Conservation (phyloP, 2,329 filamentous ascomycete species). For the Huntiella omanensis region DNA sequence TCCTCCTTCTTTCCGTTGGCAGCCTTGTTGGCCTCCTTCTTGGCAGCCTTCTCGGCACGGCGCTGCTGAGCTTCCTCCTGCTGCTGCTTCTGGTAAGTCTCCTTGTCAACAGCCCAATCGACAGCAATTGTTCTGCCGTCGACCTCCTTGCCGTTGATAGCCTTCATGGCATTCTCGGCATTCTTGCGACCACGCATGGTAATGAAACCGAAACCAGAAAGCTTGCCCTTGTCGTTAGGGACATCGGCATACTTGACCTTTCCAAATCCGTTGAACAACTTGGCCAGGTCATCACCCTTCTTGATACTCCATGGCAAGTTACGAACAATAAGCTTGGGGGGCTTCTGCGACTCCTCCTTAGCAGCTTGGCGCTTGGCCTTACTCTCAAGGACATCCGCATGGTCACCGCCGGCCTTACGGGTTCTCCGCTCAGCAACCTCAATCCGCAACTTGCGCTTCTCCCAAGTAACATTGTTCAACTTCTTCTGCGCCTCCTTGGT, state of each 20-base stretch:
- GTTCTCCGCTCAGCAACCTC: slow-evolving; percentile 78
- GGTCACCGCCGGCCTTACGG: slow-evolving; percentile 29
- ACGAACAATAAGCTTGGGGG: slow-evolving; percentile 67
- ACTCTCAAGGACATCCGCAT: slow-evolving; percentile 21
- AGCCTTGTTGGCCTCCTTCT: slow-evolving; percentile 17
- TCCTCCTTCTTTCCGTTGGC: slow-evolving; percentile 25
- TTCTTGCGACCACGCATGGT: slow-evolving; percentile 76
- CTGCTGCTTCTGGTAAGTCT: slow-evolving; percentile 56
- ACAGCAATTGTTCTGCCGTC: slow-evolving; percentile 80
- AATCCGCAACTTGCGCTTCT: slow-evolving; percentile 65
- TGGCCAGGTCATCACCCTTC: slow-evolving; percentile 57
- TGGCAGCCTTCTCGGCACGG: slow-evolving; percentile 21
- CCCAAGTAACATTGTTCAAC: slow-evolving; percentile 58
- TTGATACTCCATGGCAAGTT: slow-evolving; percentile 96
- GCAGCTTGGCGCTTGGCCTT: slow-evolving; percentile 36
- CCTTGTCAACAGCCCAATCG: slow-evolving; percentile 91
- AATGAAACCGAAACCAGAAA: slow-evolving; percentile 85
- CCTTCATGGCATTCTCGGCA: slow-evolving; percentile 70
- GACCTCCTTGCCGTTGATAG: slow-evolving; percentile 73
- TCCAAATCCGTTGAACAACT: slow-evolving; percentile 70
- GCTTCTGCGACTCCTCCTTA: slow-evolving; percentile 37
- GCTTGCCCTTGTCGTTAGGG: slow-evolving; percentile 56
- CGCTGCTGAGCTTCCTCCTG: slow-evolving; percentile 15
- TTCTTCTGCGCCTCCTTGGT: slow-evolving; percentile 63
- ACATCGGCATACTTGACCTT: slow-evolving; percentile 79